Conservation (phyloP, 805 yeast genomes). For the Brettanomyces nanus region DNA sequence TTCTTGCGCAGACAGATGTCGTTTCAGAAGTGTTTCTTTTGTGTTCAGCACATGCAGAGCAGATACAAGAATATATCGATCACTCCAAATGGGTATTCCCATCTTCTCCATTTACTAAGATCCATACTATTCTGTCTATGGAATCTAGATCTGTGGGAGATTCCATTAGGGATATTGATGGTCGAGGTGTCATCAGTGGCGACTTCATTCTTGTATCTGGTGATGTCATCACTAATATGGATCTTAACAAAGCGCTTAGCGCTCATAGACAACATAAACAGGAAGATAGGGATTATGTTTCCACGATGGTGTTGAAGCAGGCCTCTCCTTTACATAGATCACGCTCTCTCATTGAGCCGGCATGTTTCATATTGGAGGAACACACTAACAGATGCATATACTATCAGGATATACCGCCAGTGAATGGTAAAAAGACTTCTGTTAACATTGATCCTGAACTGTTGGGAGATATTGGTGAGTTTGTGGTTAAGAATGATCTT, state of each 20-base stretch:
- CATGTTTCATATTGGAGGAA: slow-evolving; percentile 75
- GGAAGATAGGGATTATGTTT: slow-evolving; percentile 81
- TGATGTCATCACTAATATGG: slow-evolving; percentile 90
- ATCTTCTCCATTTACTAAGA: slow-evolving; percentile 70
- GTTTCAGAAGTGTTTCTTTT: slow-evolving; percentile 85
- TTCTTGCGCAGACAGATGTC: slow-evolving; percentile 73
- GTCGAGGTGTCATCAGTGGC: slow-evolving; percentile 79
- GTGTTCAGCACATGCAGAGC: slow-evolving; percentile 88
- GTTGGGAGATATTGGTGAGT: slow-evolving; percentile 65
- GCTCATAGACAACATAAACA: slow-evolving; percentile 66
- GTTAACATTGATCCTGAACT: slow-evolving; percentile 78
- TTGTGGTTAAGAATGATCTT: slow-evolving; percentile 80
- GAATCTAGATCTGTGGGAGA: slow-evolving; percentile 94
- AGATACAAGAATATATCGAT: slow-evolving; percentile 75
- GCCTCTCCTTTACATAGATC: slow-evolving; percentile 82
- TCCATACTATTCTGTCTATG: slow-evolving; percentile 71
- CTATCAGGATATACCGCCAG: slow-evolving; percentile 67
- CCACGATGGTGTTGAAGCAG: slow-evolving; percentile 86
- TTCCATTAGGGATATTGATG: slow-evolving; percentile 92
- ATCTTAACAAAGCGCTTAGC: slow-evolving; percentile 62
- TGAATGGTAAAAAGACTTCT: slow-evolving; percentile 36
- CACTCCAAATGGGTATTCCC: slow-evolving; percentile 58
- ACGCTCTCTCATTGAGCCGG: slow-evolving; percentile 72
- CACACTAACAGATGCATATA: slow-evolving; percentile 69
- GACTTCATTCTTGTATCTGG: slow-evolving; percentile 90